These are phyloP conservation scores for Suhomyces xylopsoci DNA, from an alignment of 805 yeast genomes.

Conservation along the genomic window DNA sequence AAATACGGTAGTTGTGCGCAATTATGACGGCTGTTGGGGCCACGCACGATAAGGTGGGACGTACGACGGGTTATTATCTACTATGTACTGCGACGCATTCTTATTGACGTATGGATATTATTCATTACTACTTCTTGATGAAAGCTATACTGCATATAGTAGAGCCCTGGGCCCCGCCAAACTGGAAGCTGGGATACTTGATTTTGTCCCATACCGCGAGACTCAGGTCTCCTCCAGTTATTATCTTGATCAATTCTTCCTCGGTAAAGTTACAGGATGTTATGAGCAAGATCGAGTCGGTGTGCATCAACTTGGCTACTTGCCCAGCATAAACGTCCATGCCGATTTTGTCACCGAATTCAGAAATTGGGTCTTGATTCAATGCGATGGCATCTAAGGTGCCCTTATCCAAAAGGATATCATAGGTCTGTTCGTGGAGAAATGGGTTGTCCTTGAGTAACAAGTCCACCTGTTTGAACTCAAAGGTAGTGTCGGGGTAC, in stretches of 20 bases:
- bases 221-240: slow-evolving; percentile 38
- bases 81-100: background rate
- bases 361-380: slow-evolving; percentile 49
- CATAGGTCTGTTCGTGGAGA: slow-evolving; percentile 47
- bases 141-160: slow-evolving; percentile 88
- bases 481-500: slow-evolving; percentile 33
- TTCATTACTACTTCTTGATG: slow-evolving; percentile 26
- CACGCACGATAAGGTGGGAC: background rate
- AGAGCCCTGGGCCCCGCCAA: slow-evolving; percentile 87
- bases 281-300: slow-evolving; percentile 60
- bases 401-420: slow-evolving; percentile 87
- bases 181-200: slow-evolving; percentile 76
- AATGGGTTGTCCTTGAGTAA: slow-evolving; percentile 43
- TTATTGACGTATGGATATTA: background rate
- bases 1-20: background rate
- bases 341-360: slow-evolving; percentile 46
- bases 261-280: slow-evolving; percentile 96
- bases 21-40: background rate
- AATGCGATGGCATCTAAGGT: slow-evolving; percentile 96
- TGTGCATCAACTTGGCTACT: slow-evolving; percentile 53
- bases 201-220: slow-evolving; percentile 64
- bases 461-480: slow-evolving; percentile 66
- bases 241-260: slow-evolving; percentile 59
- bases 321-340: slow-evolving; percentile 61
- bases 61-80: background rate